These are phyloP conservation scores for Paracoccidioides brasiliensis DNA, from an alignment of 2,329 filamentous ascomycete species.

Conservation along the genomic window DNA sequence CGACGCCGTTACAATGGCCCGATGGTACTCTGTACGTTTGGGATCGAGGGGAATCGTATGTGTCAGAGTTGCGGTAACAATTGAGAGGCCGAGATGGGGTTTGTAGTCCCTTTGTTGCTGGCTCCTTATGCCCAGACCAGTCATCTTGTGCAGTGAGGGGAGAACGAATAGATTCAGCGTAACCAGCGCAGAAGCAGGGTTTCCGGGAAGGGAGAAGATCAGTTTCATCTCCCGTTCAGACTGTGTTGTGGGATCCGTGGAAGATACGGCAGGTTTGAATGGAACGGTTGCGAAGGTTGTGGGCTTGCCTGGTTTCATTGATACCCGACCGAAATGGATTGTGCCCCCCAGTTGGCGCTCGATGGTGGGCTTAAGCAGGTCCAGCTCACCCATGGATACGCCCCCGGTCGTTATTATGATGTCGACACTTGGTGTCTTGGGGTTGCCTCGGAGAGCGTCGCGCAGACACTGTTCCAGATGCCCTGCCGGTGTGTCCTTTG, in stretches of 20 bases:
- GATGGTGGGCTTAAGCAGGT: constrained; percentile 90
- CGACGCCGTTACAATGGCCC: constrained; percentile 57
- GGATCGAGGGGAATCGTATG: constrained; percentile 63
- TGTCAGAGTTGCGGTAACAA: constrained; percentile 55
- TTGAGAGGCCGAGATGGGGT: constrained; percentile 54
- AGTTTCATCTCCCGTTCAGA: constrained; percentile 52
- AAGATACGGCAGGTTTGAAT: constrained; percentile 35
- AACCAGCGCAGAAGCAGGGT: constrained; percentile 84
- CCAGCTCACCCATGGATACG: constrained; percentile 94
- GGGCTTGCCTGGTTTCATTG: constrained; percentile 97
- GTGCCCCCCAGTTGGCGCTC: constrained; percentile 79
- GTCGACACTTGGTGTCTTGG: constrained; percentile 43
- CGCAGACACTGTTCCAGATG: constrained; percentile 67
- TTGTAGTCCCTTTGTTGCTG: constrained; percentile 38
- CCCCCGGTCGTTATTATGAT: constrained; percentile 85
- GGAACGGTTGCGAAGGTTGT: constrained; percentile 91
- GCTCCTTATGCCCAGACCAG: constrained; percentile 46
- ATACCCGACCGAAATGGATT: constrained; percentile 90
- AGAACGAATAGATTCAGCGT: constrained; percentile 91
- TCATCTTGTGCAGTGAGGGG: constrained; percentile 65
- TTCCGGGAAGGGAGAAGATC: constrained; percentile 85
- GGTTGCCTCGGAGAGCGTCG: constrained; percentile 48
- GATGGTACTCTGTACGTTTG: constrained; percentile 76
- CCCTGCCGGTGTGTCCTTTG: constrained; percentile 42
- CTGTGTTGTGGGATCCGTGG: constrained; percentile 15